phyloP scores from a whole-genome alignment of 2,329 filamentous ascomycete genomes.

The Penicillium paneum region DNA sequence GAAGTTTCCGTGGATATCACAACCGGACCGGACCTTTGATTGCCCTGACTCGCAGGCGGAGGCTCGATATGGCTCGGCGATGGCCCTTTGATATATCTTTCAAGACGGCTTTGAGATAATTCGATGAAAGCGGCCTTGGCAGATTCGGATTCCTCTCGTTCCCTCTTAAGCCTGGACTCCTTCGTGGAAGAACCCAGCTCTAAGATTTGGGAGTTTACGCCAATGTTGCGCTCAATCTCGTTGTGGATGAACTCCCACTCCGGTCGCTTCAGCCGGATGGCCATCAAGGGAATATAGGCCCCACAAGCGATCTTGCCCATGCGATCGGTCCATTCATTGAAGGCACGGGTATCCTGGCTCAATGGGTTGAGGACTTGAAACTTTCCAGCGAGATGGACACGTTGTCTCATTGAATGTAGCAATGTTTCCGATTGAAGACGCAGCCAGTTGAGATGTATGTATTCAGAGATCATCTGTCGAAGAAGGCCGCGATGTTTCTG shows the following conservation, averaged over 20 bases:
- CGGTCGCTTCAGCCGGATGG: background rate
- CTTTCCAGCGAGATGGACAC: slow-evolving; percentile 12
- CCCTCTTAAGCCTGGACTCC: background rate
- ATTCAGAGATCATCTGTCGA: background rate
- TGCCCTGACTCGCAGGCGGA: background rate
- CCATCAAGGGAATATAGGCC: background rate
- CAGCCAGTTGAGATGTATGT: slow-evolving; percentile 23
- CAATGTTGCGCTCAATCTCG: background rate
- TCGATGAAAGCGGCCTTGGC: background rate
- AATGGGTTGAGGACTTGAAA: slow-evolving; percentile 21
- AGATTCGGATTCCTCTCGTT: background rate
- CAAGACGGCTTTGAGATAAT: background rate
- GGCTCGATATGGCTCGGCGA: background rate
- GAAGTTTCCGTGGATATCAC: background rate
- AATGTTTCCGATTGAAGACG: slow-evolving; percentile 23
- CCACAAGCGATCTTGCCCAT: background rate
- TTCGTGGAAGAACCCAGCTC: background rate
- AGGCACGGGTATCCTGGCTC: slow-evolving; percentile 19
- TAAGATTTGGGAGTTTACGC: background rate
- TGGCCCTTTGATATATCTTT: background rate
- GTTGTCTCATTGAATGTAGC: slow-evolving; percentile 14
- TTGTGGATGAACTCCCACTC: background rate
- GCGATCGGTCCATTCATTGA: slow-evolving; percentile 17
- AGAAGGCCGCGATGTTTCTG: slow-evolving; percentile 10
- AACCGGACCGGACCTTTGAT: background rate